A percentile compares a stretch with the other conserved stretches of the same genome.
phyloP scores from a whole-genome alignment of 306 rosid genomes.

The Senna siamea region DNA sequence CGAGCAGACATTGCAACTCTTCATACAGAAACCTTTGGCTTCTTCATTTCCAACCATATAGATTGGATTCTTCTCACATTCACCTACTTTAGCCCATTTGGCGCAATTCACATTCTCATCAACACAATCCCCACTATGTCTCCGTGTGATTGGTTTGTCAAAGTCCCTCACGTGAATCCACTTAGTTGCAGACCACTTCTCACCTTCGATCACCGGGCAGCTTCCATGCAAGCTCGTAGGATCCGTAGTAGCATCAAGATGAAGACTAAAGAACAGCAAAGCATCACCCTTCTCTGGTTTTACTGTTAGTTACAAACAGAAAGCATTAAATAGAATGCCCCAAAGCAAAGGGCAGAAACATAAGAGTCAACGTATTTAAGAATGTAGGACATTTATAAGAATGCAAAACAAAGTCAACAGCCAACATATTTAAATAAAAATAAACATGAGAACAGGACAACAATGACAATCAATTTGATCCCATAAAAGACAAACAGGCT shows the following conservation, averaged over 20 bases:
- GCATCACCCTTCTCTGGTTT: constrained; percentile 90
- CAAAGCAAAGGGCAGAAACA: background rate
- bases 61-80: constrained; percentile 75
- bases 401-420: background rate
- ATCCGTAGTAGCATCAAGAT: constrained; percentile 72
- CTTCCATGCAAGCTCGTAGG: constrained; percentile 78
- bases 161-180: constrained; percentile 91
- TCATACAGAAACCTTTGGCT: constrained; percentile 72
- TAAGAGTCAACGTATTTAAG: too few species aligned
- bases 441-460: background rate
- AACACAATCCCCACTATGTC: constrained; percentile 41
- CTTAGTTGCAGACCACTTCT: constrained; percentile 99
- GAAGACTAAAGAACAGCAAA: constrained; percentile 91
- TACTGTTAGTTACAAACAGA: constrained; percentile 52
- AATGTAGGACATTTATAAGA: background rate
- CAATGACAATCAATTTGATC: background rate
- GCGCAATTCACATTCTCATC: constrained; percentile 71
- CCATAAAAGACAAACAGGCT: background rate
- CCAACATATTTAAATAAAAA: background rate
- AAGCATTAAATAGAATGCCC: background rate
- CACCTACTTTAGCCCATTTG: constrained; percentile 79
- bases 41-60: constrained; percentile 78
- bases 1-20: constrained; percentile 81
- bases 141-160: constrained; percentile 36
- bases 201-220: constrained; percentile 93